Evolutionary conservation across 257 asterid genomes (phyloP).

Genomic region (Solanum commersonii): DNA sequence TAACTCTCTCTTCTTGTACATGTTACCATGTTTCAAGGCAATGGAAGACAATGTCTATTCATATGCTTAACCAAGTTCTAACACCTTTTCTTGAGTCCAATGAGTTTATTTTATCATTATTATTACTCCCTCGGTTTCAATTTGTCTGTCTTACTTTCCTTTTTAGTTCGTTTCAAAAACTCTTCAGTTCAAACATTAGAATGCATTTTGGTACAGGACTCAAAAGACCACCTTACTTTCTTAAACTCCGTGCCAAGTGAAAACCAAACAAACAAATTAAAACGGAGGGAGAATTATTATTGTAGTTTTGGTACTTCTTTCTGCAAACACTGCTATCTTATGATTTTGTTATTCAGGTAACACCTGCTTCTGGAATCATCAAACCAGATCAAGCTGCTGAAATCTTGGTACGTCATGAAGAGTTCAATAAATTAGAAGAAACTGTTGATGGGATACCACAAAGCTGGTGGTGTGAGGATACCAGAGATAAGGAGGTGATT

Average conservation of each 20-base stretch:
- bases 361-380: slow-evolving; percentile 61
- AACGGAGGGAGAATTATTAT: not conserved
- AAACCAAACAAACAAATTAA: not conserved
- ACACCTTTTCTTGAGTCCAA: not conserved
- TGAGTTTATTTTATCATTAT: not conserved
- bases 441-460: slow-evolving; percentile 70
- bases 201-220: not conserved
- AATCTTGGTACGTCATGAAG: slow-evolving; percentile 56
- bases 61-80: not conserved
- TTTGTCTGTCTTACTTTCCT: not conserved
- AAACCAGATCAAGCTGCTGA: slow-evolving; percentile 56
- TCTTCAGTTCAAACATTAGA: not conserved
- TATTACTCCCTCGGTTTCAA: not conserved
- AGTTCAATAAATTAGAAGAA: slow-evolving; percentile 53
- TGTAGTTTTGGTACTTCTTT: not conserved
- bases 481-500: slow-evolving; percentile 64
- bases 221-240: not conserved
- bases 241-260: not conserved
- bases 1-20: not conserved
- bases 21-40: not conserved
- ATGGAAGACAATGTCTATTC: not conserved
- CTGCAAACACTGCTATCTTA: not conserved
- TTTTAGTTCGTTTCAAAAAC: not conserved
- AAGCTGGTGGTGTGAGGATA: slow-evolving; percentile 86
- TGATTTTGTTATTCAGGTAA: slow-evolving; percentile 34